Percentiles rank a stretch among this genome's conserved stretches.
phyloP scores from a whole-genome alignment of 306 rosid genomes.

The Cucumis sativus region Cucumber_9930_V3 NC_026655.2:18282501-18283000 shows the following conservation, averaged over 20 bases:
- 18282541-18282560: not conserved
- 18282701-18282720: conserved; percentile 51
- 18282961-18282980: too few species aligned
- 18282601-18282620: conserved; percentile 74
- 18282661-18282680: conserved; percentile 51
- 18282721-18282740: conserved; percentile 67
- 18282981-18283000: not conserved
- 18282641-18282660: conserved; percentile 66
- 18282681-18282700: conserved; percentile 37
- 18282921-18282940: not conserved
- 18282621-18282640: conserved; percentile 61
- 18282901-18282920: not conserved
- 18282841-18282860: not conserved
- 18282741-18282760: conserved; percentile 96
- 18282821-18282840: not conserved
- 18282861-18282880: not conserved
- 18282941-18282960: too few species aligned
- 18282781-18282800: conserved; percentile 33
- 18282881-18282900: not conserved
- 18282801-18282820: not conserved
- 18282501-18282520: not conserved
- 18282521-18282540: not conserved
- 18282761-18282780: conserved; percentile 59
- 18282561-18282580: conserved; percentile 64
- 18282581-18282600: conserved; percentile 43